phyloP scores from a whole-genome alignment of 2,329 filamentous ascomycete genomes.

The Colletotrichum musicola region DNA sequence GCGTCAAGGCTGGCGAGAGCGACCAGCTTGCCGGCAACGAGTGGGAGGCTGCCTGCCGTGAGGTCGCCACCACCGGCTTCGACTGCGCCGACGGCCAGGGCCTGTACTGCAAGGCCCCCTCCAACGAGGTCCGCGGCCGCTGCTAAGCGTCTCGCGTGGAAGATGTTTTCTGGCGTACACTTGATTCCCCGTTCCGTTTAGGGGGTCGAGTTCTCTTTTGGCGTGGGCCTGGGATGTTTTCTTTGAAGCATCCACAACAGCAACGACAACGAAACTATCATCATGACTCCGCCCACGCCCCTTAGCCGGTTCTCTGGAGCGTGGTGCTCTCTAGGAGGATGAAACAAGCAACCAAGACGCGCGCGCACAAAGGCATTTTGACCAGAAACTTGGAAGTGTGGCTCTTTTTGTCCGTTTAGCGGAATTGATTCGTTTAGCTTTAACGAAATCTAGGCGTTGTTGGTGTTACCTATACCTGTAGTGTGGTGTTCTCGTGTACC shows the following conservation, averaged over 20 bases:
- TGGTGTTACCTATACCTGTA: slow-evolving; percentile 33
- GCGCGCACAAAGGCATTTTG: slow-evolving; percentile 2
- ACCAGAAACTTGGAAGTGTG: slow-evolving; percentile 3
- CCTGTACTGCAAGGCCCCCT: slow-evolving; percentile 38
- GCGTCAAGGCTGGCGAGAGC: slow-evolving; percentile 28
- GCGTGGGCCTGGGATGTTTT: not conserved
- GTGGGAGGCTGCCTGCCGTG: slow-evolving; percentile 41
- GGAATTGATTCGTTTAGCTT: slow-evolving; percentile 25
- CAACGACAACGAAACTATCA: not conserved
- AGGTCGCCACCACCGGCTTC: slow-evolving; percentile 38
- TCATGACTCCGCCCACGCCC: slow-evolving; percentile 24
- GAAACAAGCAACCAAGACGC: not conserved
- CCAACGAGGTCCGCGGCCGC: slow-evolving; percentile 32
- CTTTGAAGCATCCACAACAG: not conserved
- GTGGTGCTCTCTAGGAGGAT: slow-evolving; percentile 6
- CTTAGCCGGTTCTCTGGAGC: slow-evolving; percentile 31
- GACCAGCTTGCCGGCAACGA: slow-evolving; percentile 39
- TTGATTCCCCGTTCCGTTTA: no score
- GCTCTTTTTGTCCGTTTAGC: slow-evolving; percentile 15
- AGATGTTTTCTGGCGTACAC: not conserved
- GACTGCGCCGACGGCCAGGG: slow-evolving; percentile 41
- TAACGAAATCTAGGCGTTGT: slow-evolving; percentile 33
- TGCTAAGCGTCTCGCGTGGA: slow-evolving; percentile 33
- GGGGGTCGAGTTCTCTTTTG: not conserved
- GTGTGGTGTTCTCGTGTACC: slow-evolving; percentile 11